Conservation (phyloP, 208 protist genomes). For the Acanthamoeba comandoni region DNA sequence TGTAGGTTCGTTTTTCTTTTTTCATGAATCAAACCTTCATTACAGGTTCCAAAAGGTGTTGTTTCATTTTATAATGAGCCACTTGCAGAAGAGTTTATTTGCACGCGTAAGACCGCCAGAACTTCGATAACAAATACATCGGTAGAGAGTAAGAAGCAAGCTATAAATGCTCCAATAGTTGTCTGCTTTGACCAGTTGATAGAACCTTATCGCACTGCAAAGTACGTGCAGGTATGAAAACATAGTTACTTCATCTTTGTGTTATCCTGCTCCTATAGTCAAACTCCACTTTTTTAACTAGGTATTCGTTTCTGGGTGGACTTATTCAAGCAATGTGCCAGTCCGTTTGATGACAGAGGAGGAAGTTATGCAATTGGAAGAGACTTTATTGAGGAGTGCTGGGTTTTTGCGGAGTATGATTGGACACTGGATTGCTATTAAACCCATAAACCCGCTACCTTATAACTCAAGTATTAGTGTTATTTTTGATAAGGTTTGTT, state of each 20-base stretch:
- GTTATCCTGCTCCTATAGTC: not conserved
- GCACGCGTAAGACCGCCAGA: slow-evolving; percentile 6
- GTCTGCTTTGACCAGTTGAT: slow-evolving; percentile 69
- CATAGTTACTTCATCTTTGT: not conserved
- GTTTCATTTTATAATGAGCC: slow-evolving; percentile 67
- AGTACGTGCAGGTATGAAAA: slow-evolving; percentile 46
- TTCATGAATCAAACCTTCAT: not conserved
- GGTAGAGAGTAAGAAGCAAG: slow-evolving; percentile 3
- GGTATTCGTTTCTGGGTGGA: slow-evolving; percentile 27
- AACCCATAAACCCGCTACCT: slow-evolving; percentile 20
- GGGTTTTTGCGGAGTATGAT: slow-evolving; percentile 10
- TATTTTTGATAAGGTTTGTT: slow-evolving; percentile 46
- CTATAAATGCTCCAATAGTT: slow-evolving; percentile 32
- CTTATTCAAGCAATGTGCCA: slow-evolving; percentile 1
- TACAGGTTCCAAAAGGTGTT: slow-evolving; percentile 10
- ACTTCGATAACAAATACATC: not conserved
- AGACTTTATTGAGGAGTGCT: not conserved
- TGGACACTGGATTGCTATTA: slow-evolving; percentile 57
- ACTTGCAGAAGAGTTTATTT: slow-evolving; percentile 27
- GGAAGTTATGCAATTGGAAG: slow-evolving; percentile 25
- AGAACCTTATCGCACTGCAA: slow-evolving; percentile 12
- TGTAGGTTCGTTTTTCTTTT: not conserved
- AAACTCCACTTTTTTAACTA: not conserved
- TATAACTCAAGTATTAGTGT: slow-evolving; percentile 41
- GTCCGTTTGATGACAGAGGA: slow-evolving; percentile 18